Evolutionary conservation across 257 asterid genomes (phyloP), one percentile per base, ranked within the genome.

Genomic region (Vinca minor): DNA sequence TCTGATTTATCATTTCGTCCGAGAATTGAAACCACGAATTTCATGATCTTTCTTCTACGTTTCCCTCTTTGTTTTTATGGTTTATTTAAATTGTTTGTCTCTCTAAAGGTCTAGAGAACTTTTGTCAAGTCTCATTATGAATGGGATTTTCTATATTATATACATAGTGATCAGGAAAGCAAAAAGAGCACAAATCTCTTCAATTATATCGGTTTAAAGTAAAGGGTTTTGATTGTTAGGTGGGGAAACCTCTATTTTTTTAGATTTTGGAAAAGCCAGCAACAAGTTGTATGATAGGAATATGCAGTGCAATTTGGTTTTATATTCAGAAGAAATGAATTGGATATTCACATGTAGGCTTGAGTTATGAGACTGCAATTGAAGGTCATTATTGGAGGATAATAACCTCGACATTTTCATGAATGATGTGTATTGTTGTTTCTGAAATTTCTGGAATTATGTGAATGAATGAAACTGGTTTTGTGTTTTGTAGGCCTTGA

Each of bases 331-430:
- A 89, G 77, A 83, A 81, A 73, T 79, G 84, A 17, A 80, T 89
- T 59, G 96, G 98, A 50, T 92, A 92, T 76, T 74, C 96, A 38
- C 89, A 89, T 71, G 88, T 92, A 26, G 96, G 96, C 4, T 77
- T 92, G 84, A 92, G 94, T 71, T 92, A 92, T 53, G 98, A 89
- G 31, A 74, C 93, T 76, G 91, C 92, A 4, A 1, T 82, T 21
- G 96, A 89, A 59, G 95, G 96, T 50, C 96, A 92, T 61, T 79
- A 87, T 64, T 92, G 98, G 98, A 84, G 98, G 85, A 76, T 92
- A 63, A 82, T 92, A 38, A 82, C 96, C 2, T 89, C 96, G 1
- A 88, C 98, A 0, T 89, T 92, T 76, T 92, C 98, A n/a, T n/a
- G n/a, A n/a, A n/a, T n/a, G n/a, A n/a, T n/a, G n/a, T n/a, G n/a